Evolutionary conservation across 169 alveolate genomes (phyloP), one percentile per base, ranked within the genome.

Genomic region (Theileria luwenshuni): DNA sequence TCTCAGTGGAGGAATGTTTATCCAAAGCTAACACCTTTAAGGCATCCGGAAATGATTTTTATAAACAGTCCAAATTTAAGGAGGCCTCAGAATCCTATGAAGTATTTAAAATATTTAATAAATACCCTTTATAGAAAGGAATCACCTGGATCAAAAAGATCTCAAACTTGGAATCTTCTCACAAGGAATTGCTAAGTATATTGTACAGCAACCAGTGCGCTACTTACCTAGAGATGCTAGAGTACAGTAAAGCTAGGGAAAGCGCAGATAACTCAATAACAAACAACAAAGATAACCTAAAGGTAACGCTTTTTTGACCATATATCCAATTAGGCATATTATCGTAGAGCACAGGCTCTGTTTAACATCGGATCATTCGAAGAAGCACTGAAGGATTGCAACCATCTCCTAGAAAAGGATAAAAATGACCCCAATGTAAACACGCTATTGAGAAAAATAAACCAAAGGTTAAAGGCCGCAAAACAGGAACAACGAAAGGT

Each of bases 341-440:
- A 81, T 48, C 84, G 89, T 19, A 32, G 89, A 23, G 85, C 89
- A 12, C 74, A 56, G 7, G 89, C 89, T 5, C 27, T 65, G 27
- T 74, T 74, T 67, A 62, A 73, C 48, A 33, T 45, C 8, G 89
- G 89, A 0, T 68, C 59, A 54, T 71, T 69, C 28, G 89, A 73
- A 48, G 83, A 81, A 70, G 89, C 89, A n/a, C 49, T 69, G 74
- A 23, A 30, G n/a, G 84, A 81, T 25, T 72, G 85, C 51, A 30
- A 52, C 47, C 30, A 35, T 19, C 64, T 81, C 59, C 23, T 81
- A 6, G 32, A 48, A 25, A 62, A 47, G 63, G 85, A 81, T 43
- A 23, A 58, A 8, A 25, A 30, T 43, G 77, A 74, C 69, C 64
- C 67, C 48, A 74, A 81, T 51, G 89, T 77, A n/a, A 42, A 62